Conservation (phyloP, 2,329 filamentous ascomycete genomes). For the Fusarium napiforme region DNA sequence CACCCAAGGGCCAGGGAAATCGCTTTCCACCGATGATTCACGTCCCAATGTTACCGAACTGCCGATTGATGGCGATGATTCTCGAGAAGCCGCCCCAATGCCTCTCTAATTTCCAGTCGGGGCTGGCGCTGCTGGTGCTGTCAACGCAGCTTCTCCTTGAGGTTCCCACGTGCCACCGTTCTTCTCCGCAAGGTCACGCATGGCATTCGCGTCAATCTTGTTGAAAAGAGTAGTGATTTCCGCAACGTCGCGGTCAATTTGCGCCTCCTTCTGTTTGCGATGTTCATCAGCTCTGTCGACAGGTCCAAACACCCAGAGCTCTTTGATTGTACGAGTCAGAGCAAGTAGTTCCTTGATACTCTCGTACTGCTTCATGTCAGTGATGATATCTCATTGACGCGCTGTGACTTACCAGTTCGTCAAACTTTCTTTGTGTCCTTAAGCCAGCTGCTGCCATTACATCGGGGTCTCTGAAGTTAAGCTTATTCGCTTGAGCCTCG, state of each 20-base stretch:
- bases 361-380: constrained; percentile 47
- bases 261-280: constrained; percentile 50
- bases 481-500: constrained; percentile 52
- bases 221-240: constrained; percentile 51
- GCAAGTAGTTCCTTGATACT: constrained; percentile 59
- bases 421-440: constrained; percentile 59
- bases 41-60: not conserved
- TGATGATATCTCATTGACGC: no score
- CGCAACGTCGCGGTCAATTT: constrained; percentile 51
- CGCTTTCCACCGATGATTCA: not conserved
- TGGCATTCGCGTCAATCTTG: constrained; percentile 48
- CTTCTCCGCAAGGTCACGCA: constrained; percentile 49
- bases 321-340: constrained; percentile 57
- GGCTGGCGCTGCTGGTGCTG: not conserved
- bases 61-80: no score
- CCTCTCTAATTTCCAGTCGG: constrained; percentile 15
- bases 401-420: constrained; percentile 51
- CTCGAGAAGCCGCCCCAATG: not conserved
- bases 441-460: constrained; percentile 56
- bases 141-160: constrained; percentile 25
- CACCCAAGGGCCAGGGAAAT: not conserved
- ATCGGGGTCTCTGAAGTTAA: constrained; percentile 53
- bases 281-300: constrained; percentile 53
- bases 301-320: constrained; percentile 58
- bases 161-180: constrained; percentile 53